These are phyloP conservation scores for Acanthamoeba polyphaga DNA, from an alignment of 208 protist species.

Conservation along the genomic window DNA sequence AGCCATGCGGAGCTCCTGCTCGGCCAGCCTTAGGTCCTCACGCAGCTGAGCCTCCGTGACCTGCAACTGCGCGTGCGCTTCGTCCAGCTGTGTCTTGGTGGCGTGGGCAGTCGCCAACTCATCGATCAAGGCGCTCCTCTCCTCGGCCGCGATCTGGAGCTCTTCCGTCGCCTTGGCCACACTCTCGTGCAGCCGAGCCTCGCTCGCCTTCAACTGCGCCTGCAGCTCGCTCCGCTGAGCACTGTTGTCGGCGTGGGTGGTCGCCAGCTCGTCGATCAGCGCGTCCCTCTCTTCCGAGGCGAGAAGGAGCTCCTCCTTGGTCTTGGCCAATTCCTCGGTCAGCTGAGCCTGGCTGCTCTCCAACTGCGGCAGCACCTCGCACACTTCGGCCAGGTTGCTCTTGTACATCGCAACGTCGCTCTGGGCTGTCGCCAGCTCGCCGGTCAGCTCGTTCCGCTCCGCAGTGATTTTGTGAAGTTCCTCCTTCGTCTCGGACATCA, in stretches of 20 bases:
- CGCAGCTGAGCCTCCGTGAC: not conserved
- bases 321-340: not conserved
- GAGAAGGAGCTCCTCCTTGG: not conserved
- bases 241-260: not conserved
- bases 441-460: not conserved
- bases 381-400: not conserved
- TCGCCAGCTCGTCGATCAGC: not conserved
- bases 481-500: not conserved
- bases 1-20: not conserved
- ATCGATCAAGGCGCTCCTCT: not conserved
- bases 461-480: not conserved
- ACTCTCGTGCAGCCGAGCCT: not conserved
- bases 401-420: not conserved
- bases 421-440: not conserved
- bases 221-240: not conserved
- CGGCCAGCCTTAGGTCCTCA: not conserved
- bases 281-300: not conserved
- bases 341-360: not conserved
- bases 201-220: not conserved
- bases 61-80: not conserved
- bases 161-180: not conserved
- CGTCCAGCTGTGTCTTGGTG: not conserved
- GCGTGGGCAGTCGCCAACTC: not conserved
- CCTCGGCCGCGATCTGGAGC: not conserved
- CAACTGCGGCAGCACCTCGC: not conserved